Percentiles rank a stretch among this genome's conserved stretches.
Evolutionary conservation across 768 basidiomycete species (phyloP).

Genomic region (Tricholoma flavovirens): DNA sequence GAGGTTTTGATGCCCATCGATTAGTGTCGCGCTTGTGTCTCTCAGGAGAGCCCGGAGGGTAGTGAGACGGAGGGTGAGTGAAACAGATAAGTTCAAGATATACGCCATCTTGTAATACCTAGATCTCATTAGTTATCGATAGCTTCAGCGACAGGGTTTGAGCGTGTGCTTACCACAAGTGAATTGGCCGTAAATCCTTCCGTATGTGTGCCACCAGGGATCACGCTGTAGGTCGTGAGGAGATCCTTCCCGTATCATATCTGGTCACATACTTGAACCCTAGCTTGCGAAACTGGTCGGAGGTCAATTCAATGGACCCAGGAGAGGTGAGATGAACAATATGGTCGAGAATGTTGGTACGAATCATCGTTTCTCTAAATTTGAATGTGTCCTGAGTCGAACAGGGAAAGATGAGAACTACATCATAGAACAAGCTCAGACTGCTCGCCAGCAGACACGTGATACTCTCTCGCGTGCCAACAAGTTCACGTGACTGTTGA

Average conservation of each 20-base stretch:
- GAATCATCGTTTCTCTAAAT: too few relatives aligned
- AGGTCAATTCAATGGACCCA: conserved; percentile 43
- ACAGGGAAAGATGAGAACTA: too few relatives aligned
- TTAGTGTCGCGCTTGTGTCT: conserved; percentile 38
- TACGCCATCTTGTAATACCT: conserved; percentile 51
- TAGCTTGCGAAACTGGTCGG: conserved; percentile 47
- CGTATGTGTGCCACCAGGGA: conserved; percentile 60
- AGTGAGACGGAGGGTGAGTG: conserved; percentile 46
- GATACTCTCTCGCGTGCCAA: too few relatives aligned
- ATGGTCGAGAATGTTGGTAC: conserved; percentile 51
- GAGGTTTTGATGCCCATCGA: conserved; percentile 47
- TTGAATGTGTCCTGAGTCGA: too few relatives aligned
- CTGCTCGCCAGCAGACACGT: too few relatives aligned
- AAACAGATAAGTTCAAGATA: conserved; percentile 73
- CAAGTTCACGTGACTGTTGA: too few relatives aligned
- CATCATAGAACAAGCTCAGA: too few relatives aligned
- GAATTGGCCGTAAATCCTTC: conserved; percentile 60
- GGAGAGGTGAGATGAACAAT: conserved; percentile 70
- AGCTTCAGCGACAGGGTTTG: neutral
- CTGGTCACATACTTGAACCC: conserved; percentile 55
- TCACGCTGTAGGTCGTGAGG: conserved; percentile 38
- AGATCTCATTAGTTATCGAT: neutral
- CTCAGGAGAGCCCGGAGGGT: conserved; percentile 45
- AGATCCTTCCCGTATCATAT: neutral
- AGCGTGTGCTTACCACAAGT: conserved; percentile 43